A percentile compares a stretch with the other conserved stretches of the same genome.
Conservation (phyloP, 352 stramenopile species). For the Phytophthora idaei region DNA sequence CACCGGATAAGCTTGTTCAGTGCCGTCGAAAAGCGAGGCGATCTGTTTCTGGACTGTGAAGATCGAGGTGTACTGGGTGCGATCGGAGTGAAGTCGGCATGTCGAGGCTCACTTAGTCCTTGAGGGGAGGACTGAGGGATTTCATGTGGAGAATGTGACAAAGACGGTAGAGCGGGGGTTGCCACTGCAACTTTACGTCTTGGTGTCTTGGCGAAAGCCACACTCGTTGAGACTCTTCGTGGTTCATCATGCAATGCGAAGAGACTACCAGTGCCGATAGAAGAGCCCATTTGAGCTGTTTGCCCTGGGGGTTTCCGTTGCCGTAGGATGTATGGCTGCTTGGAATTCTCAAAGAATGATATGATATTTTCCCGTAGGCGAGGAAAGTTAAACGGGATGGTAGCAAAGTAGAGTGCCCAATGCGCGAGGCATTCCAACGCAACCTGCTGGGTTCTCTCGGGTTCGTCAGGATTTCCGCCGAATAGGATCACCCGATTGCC, state of each 20-base stretch:
- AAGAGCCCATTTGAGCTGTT: constrained; percentile 31
- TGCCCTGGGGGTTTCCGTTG: constrained; percentile 42
- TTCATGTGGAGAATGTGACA: constrained; percentile 24
- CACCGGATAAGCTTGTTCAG: constrained; percentile 59
- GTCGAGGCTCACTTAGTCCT: constrained; percentile 20
- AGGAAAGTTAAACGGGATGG: constrained; percentile 64
- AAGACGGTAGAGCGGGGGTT: constrained; percentile 31
- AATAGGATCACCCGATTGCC: constrained; percentile 62
- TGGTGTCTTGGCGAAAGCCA: constrained; percentile 42
- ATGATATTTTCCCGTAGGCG: constrained; percentile 60
- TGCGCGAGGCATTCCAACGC: constrained; percentile 49
- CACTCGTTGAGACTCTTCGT: constrained; percentile 45
- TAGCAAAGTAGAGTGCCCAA: constrained; percentile 68
- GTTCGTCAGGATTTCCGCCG: constrained; percentile 49
- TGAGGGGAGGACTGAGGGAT: constrained; percentile 20
- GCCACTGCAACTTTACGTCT: constrained; percentile 39
- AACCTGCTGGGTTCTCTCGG: constrained; percentile 37
- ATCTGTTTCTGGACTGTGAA: constrained; percentile 53
- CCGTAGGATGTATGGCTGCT: constrained; percentile 61
- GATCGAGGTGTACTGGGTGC: constrained; percentile 45
- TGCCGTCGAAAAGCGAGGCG: constrained; percentile 45
- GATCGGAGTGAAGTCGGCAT: constrained; percentile 37
- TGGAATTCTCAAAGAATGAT: constrained; percentile 56
- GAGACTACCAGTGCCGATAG: constrained; percentile 49
- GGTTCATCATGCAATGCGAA: constrained; percentile 45